Base-by-base conservation (phyloP, 140 eudicot species). In the Bidens hawaiensis region DNA sequence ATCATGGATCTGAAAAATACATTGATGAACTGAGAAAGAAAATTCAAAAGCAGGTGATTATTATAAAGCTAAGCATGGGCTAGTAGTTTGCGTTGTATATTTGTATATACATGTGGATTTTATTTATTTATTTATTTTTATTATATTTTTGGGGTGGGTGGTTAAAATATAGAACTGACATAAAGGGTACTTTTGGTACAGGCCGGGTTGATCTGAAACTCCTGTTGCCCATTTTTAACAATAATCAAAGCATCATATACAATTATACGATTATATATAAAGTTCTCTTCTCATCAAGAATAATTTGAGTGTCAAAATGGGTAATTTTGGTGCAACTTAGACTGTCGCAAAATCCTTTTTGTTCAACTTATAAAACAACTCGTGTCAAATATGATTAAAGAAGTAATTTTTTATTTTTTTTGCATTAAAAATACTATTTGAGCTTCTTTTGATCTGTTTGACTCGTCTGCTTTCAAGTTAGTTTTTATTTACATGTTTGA, bases 1-100 rank as follows among this genome's bases (percentile, higher is more conserved):
- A 61, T 47, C 43, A 62, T 70, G 79, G 52, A 48, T 65, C 85
- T 27, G 85, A 80, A 67, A 89, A 82, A 65, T 66, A 67, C 68
- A 47, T 74, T 23, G 79, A 82, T 9, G 95, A 81, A 72, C 66
- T 91, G 74, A 84, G 75, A 52, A 87, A 69, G 79, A 85, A 85
- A 75, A 75, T 85, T 64, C 84, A 87, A 54, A 47, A 71, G 41
- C 93, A 87, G 95, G 99, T 91, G 41, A 81, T 19, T 46, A 18
- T 17, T 46, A 46, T 43, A 23, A 46, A 46, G 52, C 52, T 46
- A 46, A 5, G 24, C 3, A 4, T 17, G 14, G 55, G 55, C 15
- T 19, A 19, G 55, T 48, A 48, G 26, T 26, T 10, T 21, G 26
- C 21, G 21, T 48, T 19, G 28, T 48, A n/a, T n/a, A n/a, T n/a